Percentiles rank a stretch among this genome's conserved stretches.
phyloP scores from a whole-genome alignment of 2,329 filamentous ascomycete species.

The Fusarium brevicatenulatum region DNA sequence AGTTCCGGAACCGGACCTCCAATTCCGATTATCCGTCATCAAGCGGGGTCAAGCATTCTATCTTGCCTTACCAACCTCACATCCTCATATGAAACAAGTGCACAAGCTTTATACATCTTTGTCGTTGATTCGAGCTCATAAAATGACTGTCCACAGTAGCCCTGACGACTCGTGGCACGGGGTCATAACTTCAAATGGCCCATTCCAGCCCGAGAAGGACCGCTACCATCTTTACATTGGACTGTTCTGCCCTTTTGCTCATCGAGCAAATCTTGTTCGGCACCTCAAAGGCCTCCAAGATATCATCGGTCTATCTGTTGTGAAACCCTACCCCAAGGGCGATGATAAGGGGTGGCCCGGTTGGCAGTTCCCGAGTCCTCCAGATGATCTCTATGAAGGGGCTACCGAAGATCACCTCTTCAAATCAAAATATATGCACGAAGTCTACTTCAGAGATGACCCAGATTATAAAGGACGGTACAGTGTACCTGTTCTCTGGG shows the following conservation, averaged over 20 bases:
- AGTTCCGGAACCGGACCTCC: neutral
- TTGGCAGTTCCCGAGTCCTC: conserved; percentile 65
- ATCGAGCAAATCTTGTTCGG: conserved; percentile 76
- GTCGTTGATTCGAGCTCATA: neutral
- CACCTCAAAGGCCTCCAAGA: conserved; percentile 78
- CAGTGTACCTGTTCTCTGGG: conserved; percentile 78
- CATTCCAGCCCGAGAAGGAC: conserved; percentile 66
- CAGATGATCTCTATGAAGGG: conserved; percentile 63
- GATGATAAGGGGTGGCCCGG: conserved; percentile 71
- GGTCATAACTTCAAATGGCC: conserved; percentile 25
- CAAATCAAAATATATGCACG: conserved; percentile 71
- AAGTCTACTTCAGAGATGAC: conserved; percentile 76
- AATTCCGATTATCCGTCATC: neutral
- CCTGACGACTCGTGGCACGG: conserved; percentile 44
- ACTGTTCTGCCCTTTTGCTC: conserved; percentile 72
- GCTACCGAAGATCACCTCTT: conserved; percentile 72
- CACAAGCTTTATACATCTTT: neutral
- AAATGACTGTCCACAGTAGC: conserved; percentile 31
- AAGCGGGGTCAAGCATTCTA: neutral
- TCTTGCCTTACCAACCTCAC: neutral
- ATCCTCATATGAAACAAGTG: neutral
- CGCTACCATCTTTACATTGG: conserved; percentile 72
- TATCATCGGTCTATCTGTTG: conserved; percentile 70
- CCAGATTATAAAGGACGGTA: conserved; percentile 75
- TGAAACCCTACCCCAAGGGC: conserved; percentile 74